Base-by-base conservation (phyloP, 306 rosid genomes). In the Prunus davidiana region DNA sequence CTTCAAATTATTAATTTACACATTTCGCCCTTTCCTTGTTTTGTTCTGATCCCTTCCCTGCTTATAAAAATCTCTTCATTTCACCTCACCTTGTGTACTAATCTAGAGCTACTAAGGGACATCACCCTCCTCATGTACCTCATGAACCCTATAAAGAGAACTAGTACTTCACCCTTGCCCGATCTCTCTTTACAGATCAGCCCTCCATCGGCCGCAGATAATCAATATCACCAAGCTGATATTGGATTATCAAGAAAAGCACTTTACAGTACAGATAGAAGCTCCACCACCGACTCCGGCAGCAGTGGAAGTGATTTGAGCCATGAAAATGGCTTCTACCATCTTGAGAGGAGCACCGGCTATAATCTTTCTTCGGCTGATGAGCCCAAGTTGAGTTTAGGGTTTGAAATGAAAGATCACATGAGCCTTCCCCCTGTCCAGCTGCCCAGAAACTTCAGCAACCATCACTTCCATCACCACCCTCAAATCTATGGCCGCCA, bases 121-220 rank as follows among this genome's bases (percentile, higher is more conserved):
- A 38, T 79, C 67, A 22, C 34, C 61, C 28, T 60, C 49, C 24
- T 69, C 83, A 82, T 85, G 86, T 78, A 79, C 71, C 81, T 58
- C 56, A 58, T 56, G 15, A 72, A 76, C 77, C 69, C 76, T 18
- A 91, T 80, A 80, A 71, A 80, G 83, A 75, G 73, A 78, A 71
- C 43, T 76, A 47, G 80, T 38, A 54, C 86, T 10, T 46, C 84
- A 41, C 66, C 87, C 27, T 82, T 86, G 52, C 88, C 89, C 22
- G 93, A 93, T 82, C 92, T 93, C 47, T 87, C 98, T 78, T 86
- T 93, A 71, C 93, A 93, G 83, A 91, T 93, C 25, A 85, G 93
- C 58, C 92, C 91, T 0, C 96, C 98, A 0, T 79, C 85, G 22
- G 49, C 60, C 28, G 55, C 76, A 9, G 81, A 82, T 24, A 61